Evolutionary conservation across 352 stramenopile species (phyloP).

Genomic region (Phytopythium sindhum): DNA sequence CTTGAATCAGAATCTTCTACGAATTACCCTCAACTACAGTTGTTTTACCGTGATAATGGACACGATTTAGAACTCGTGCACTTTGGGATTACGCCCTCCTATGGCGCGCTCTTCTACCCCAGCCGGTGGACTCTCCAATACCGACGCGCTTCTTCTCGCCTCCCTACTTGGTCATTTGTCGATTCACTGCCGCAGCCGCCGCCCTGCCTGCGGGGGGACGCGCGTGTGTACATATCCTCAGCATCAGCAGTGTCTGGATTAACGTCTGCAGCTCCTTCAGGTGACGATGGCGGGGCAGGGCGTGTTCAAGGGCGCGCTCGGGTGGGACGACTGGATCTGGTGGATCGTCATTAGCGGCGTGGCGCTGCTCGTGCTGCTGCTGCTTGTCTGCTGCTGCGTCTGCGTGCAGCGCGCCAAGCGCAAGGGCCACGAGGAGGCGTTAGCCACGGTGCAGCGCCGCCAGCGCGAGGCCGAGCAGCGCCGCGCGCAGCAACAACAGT

Average conservation of each 20-base stretch:
- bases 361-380: slow-evolving; percentile 60
- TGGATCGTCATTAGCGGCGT: slow-evolving; percentile 60
- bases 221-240: neutral
- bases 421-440: slow-evolving; percentile 65
- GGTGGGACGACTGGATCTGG: slow-evolving; percentile 82
- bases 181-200: neutral
- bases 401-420: slow-evolving; percentile 77
- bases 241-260: too few species aligned
- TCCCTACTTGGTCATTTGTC: neutral
- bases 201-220: neutral
- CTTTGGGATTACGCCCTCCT: neutral
- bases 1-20: neutral
- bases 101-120: neutral
- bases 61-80: neutral
- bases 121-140: too few species aligned
- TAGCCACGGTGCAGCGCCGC: slow-evolving; percentile 51
- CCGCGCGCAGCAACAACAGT: slow-evolving; percentile 32
- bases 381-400: slow-evolving; percentile 70
- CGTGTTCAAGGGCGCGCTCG: slow-evolving; percentile 70
- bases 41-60: neutral
- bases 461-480: slow-evolving; percentile 48
- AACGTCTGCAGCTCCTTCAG: too few species aligned
- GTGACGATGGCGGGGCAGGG: slow-evolving; percentile 21
- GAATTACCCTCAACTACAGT: neutral
- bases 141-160: neutral